Conservation (phyloP, 208 protist species). For the Crithidia mellificae region DNA sequence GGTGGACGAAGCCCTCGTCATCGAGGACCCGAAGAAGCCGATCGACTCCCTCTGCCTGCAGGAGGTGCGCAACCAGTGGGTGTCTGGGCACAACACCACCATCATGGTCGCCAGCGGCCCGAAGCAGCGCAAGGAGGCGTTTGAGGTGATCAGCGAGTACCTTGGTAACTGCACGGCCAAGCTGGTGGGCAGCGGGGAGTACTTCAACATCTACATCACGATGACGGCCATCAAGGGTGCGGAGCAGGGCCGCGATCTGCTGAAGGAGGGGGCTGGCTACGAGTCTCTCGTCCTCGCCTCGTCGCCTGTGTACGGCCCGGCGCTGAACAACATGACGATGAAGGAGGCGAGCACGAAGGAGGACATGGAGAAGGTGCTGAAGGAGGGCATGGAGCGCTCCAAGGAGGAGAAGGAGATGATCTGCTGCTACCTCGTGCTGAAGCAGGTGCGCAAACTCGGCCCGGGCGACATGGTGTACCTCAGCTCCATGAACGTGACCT, state of each 20-base stretch:
- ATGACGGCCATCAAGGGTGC: constrained; percentile 59
- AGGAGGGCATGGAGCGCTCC: constrained; percentile 42
- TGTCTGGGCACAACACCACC: constrained; percentile 63
- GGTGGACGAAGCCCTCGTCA: constrained; percentile 56
- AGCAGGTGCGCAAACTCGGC: constrained; percentile 51
- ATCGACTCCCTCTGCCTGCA: constrained; percentile 45
- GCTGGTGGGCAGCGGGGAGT: constrained; percentile 35
- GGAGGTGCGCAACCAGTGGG: constrained; percentile 56
- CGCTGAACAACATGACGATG: constrained; percentile 46
- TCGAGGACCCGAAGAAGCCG: constrained; percentile 36
- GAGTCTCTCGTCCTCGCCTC: constrained; percentile 50
- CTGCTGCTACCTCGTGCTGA: constrained; percentile 67
- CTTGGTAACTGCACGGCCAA: constrained; percentile 50
- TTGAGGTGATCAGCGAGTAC: constrained; percentile 51
- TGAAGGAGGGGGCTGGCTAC: constrained; percentile 55
- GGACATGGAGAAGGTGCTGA: constrained; percentile 32
- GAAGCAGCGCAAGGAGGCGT: constrained; percentile 30
- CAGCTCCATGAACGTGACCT: constrained; percentile 59
- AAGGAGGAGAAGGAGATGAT: constrained; percentile 54
- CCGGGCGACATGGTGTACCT: constrained; percentile 54
- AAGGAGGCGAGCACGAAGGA: constrained; percentile 43
- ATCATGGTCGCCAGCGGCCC: constrained; percentile 49
- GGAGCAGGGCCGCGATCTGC: constrained; percentile 55
- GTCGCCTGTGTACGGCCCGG: constrained; percentile 74
- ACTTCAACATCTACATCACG: constrained; percentile 61